Evolutionary conservation across 176 grass and related monocot genomes (phyloP).

Genomic region (Oryza officinalis): DNA sequence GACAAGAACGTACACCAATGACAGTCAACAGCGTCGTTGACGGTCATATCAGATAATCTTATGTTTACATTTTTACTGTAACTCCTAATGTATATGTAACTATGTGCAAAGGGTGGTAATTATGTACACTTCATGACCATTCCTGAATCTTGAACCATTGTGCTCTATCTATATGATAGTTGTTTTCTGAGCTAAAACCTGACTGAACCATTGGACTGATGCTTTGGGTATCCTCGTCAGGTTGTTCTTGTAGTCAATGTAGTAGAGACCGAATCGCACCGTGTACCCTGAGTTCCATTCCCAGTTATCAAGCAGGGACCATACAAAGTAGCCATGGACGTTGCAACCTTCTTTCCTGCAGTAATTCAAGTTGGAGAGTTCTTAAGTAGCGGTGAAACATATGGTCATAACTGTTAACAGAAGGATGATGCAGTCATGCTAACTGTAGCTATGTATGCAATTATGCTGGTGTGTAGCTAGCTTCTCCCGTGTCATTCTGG

Average conservation of each 20-base stretch:
- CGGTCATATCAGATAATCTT: background rate
- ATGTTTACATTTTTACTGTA: background rate
- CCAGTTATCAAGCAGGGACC: conserved; percentile 93
- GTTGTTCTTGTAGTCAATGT: conserved; percentile 76
- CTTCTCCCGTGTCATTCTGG: background rate
- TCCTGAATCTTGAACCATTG: background rate
- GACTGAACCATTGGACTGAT: conserved; percentile 70
- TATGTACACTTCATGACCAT: conserved; percentile 1
- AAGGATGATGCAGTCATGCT: background rate
- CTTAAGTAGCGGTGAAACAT: background rate
- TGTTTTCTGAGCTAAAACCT: conserved; percentile 38
- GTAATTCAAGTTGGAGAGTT: background rate
- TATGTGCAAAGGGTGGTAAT: background rate
- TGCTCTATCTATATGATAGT: conserved; percentile 19
- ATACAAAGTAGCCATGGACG: conserved; percentile 69
- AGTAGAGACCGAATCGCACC: conserved; percentile 78
- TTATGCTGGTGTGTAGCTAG: background rate
- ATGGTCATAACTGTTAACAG: background rate
- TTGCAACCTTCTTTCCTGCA: conserved; percentile 81
- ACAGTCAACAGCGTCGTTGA: background rate
- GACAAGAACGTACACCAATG: background rate
- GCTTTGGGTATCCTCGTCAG: conserved; percentile 80
- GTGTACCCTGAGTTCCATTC: conserved; percentile 95
- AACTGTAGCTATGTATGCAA: background rate
- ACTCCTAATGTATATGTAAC: background rate